Percentiles rank a stretch among this genome's conserved stretches.
Evolutionary conservation across 1,284 basidiomycete genomes (phyloP).

Genomic region (Schizopora paradoxa): DNA sequence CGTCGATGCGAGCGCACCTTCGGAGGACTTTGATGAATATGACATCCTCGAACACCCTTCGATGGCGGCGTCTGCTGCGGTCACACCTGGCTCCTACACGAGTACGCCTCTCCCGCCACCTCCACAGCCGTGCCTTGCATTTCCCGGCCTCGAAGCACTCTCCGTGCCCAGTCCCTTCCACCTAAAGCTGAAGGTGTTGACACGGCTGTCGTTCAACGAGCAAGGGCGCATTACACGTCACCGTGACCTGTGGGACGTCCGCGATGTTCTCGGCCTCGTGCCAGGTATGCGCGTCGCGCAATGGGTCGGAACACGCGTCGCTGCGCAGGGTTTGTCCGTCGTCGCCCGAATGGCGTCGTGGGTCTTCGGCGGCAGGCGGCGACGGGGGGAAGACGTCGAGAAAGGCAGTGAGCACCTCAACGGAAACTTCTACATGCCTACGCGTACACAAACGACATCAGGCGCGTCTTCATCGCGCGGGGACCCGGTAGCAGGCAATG

Average conservation of each 20-base stretch:
- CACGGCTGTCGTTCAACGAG: constrained; percentile 69
- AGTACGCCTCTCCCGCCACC: constrained; percentile 22
- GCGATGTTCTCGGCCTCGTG: constrained; percentile 61
- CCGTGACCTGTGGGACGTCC: constrained; percentile 70
- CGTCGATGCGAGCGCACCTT: constrained; percentile 18
- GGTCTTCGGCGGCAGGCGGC: constrained; percentile 10
- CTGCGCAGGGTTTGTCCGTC: constrained; percentile 50
- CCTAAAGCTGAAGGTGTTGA: constrained; percentile 59
- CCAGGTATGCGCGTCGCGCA: constrained; percentile 60
- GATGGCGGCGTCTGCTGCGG: constrained; percentile 20
- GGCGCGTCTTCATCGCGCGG: constrained; percentile 7
- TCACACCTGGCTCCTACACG: constrained; percentile 6
- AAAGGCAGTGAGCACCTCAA: neutral
- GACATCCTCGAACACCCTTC: constrained; percentile 29
- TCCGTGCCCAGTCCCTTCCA: constrained; percentile 65
- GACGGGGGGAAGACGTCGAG: neutral
- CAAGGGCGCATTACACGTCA: constrained; percentile 68
- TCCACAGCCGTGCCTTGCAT: constrained; percentile 36
- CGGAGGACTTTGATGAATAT: constrained; percentile 22
- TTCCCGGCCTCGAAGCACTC: constrained; percentile 46
- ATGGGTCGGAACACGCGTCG: constrained; percentile 59
- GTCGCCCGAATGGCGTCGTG: constrained; percentile 21
- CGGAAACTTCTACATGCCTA: neutral
- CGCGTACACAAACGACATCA: neutral
- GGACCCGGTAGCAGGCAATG: neutral